Conservation (phyloP, 257 asterid genomes). For the Salvia miltiorrhiza region DNA sequence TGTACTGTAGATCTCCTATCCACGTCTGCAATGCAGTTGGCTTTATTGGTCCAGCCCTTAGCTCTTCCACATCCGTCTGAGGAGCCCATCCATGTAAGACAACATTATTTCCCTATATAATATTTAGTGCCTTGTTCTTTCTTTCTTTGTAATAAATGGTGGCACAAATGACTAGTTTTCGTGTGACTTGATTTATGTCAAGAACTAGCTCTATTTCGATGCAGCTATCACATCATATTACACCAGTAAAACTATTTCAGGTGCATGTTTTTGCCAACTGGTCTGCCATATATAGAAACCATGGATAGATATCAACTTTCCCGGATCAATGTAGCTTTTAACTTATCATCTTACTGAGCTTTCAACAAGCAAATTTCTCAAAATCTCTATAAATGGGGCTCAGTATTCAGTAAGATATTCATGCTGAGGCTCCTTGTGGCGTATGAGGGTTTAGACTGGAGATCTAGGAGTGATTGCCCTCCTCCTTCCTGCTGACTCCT, state of each 20-base stretch:
- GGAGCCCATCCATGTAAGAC: constrained; percentile 85
- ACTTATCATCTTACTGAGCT: neutral
- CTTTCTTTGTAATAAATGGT: neutral
- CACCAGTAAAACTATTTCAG: neutral
- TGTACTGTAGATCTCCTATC: constrained; percentile 84
- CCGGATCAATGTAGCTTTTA: neutral
- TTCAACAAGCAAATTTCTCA: neutral
- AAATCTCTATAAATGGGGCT: neutral
- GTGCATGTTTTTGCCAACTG: neutral
- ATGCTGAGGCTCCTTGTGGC: neutral
- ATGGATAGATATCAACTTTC: neutral
- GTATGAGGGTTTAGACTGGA: neutral
- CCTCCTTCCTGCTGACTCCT: neutral
- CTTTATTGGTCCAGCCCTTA: constrained; percentile 94
- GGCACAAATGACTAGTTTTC: neutral
- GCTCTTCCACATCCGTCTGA: constrained; percentile 95
- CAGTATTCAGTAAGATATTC: neutral
- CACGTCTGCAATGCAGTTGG: constrained; percentile 92
- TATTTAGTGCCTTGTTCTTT: neutral
- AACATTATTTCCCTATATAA: neutral
- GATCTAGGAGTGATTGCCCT: neutral
- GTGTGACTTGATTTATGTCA: neutral
- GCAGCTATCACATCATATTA: neutral
- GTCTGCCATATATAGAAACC: constrained; percentile 3
- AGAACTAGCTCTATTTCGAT: neutral